Conservation (phyloP, 768 basidiomycete species). For the Tulasnella sp. region DNA sequence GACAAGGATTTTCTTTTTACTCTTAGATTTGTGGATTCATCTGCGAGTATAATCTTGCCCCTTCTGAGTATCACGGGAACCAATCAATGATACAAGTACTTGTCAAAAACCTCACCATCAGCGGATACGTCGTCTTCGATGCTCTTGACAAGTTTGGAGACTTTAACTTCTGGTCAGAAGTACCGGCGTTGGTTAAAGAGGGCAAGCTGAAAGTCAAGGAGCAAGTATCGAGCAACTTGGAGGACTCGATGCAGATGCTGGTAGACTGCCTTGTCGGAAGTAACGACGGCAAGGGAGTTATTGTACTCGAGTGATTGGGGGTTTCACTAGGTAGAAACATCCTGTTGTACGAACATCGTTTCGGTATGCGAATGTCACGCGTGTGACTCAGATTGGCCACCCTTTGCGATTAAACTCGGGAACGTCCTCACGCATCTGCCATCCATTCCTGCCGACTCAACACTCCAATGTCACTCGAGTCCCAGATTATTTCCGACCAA, state of each 20-base stretch:
- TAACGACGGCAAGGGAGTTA: not conserved
- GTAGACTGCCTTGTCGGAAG: not conserved
- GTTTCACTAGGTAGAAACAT: not conserved
- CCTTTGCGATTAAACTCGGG: not conserved
- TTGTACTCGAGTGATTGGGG: not conserved
- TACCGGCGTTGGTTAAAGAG: conserved; percentile 25
- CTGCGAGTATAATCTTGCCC: conserved; percentile 22
- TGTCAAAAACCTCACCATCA: not conserved
- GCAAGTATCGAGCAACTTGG: not conserved
- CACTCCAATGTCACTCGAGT: not conserved
- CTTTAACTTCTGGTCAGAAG: conserved; percentile 19
- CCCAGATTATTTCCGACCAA: not conserved
- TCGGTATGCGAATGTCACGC: too few relatives aligned
- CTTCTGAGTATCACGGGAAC: conserved; percentile 22
- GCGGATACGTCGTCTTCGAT: conserved; percentile 13
- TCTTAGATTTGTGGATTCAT: conserved; percentile 20
- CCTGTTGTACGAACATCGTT: too few relatives aligned
- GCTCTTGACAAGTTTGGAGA: conserved; percentile 13
- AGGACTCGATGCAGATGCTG: not conserved
- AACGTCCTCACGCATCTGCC: not conserved
- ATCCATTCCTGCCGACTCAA: not conserved
- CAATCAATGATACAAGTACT: not conserved
- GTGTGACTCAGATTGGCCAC: not conserved
- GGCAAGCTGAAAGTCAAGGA: conserved; percentile 21
- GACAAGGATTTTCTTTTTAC: not conserved